phyloP scores from a whole-genome alignment of 805 yeast genomes.

The Candida sonorensis region DNA sequence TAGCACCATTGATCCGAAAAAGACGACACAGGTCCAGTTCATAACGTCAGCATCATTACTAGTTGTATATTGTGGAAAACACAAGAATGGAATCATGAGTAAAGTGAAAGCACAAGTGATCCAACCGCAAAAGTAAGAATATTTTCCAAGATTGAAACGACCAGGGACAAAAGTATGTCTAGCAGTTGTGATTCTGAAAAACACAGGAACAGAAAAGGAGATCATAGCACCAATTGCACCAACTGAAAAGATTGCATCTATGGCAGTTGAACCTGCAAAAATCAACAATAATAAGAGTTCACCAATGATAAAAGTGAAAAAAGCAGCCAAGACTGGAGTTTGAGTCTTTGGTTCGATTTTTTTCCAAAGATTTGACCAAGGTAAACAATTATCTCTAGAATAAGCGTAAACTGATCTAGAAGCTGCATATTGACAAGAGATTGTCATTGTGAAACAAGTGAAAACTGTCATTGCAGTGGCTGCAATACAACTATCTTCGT shows the following conservation, averaged over 20 bases:
- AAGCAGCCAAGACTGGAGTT: conserved; percentile 60
- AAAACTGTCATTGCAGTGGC: conserved; percentile 37
- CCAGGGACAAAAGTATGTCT: conserved; percentile 49
- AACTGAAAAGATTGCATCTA: conserved; percentile 64
- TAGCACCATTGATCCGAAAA: conserved; percentile 49
- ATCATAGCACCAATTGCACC: conserved; percentile 65
- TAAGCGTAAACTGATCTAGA: conserved; percentile 60
- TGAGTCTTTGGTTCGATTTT: conserved; percentile 42
- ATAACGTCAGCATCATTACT: conserved; percentile 31
- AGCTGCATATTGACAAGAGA: conserved; percentile 53
- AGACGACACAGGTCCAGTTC: conserved; percentile 61
- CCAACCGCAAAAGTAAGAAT: conserved; percentile 39
- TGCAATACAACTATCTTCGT: conserved; percentile 32
- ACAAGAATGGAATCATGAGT: conserved; percentile 51
- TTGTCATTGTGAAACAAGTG: conserved; percentile 41
- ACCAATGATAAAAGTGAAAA: conserved; percentile 48
- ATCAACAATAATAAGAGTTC: conserved; percentile 48
- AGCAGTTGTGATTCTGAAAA: conserved; percentile 49
- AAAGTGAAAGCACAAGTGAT: conserved; percentile 41
- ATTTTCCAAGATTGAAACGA: conserved; percentile 56
- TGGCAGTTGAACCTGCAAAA: conserved; percentile 58
- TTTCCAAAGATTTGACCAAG: conserved; percentile 46
- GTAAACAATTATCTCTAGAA: conserved; percentile 61
- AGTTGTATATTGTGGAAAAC: conserved; percentile 45
- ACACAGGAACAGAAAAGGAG: conserved; percentile 55